Base-by-base conservation (phyloP, 1,284 basidiomycete genomes). In the Trichosporon sp. region DNA sequence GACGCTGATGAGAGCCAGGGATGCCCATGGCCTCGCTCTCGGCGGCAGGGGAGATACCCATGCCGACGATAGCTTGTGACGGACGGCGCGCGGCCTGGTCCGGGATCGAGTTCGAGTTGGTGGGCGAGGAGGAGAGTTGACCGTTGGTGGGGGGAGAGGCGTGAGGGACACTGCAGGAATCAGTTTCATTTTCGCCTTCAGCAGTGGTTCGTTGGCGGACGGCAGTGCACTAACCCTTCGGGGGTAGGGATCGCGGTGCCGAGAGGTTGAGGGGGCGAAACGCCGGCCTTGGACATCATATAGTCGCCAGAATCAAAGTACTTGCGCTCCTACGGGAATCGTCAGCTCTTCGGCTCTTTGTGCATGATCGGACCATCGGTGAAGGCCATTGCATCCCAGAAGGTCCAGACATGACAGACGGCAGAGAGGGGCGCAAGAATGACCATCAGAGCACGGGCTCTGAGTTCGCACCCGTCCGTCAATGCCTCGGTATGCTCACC, bases 231-330 rank as follows among this genome's bases (percentile, higher is more conserved):
- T 74, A 80, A 94, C 93, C 93, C 93, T 86, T 97, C 93, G 37
- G 95, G 94, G 83, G 93, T 96, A 31, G 95, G 95, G 77, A 97
- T 97, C 65, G 94, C 92, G 35, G 94, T 97, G 56, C 95, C 95
- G 66, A 96, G 93, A 14, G 90, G 89, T 80, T 89, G 93, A 82
- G 93, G 92, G 64, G 93, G 91, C 26, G 91, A 73, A 54, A 93
- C 92, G 40, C 96, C 95, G 2, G 95, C 96, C 85, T 98, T 97
- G 69, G 93, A 95, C 77, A 98, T 88, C 67, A 94, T 94, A 81
- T 98, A 98, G 84, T 98, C 95, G 74, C 96, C 96, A 72, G 96
- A 98, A 85, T 98, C 95, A 84, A 98, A 98, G 86, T 94, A 98
- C 84, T 97, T 97, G 80, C 95, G 92, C 84, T 97, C 95, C 93